Evolutionary conservation across 2,329 filamentous ascomycete genomes (phyloP).

Genomic region (Beauveria varroae): DNA sequence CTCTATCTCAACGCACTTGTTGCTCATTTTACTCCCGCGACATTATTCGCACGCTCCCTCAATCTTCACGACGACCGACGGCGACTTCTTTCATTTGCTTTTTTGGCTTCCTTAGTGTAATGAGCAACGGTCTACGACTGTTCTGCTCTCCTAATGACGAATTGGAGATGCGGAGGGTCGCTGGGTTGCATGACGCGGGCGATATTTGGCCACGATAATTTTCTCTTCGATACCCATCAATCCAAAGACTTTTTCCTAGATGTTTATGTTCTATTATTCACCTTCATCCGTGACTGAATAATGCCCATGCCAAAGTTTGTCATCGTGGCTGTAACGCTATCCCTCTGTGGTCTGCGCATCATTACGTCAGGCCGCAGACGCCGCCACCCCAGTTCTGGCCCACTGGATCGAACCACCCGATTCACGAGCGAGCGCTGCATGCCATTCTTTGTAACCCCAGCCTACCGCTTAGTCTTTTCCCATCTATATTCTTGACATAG

Average conservation of each 20-base stretch:
- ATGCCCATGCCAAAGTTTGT: background rate
- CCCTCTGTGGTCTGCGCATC: background rate
- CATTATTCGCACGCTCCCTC: slow-evolving; percentile 1
- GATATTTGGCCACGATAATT: slow-evolving; percentile 11
- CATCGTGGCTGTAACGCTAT: background rate
- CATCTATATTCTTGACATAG: no score
- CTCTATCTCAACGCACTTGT: background rate
- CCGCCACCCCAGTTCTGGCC: no score
- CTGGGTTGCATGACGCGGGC: slow-evolving; percentile 10
- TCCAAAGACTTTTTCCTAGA: slow-evolving; percentile 11
- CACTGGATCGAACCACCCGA: no score
- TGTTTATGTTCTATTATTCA: background rate
- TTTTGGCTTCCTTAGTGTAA: background rate
- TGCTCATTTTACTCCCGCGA: background rate
- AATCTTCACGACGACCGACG: slow-evolving; percentile 8
- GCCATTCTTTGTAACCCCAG: no score
- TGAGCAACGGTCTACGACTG: background rate
- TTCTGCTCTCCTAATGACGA: slow-evolving; percentile 1
- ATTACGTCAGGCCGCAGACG: slow-evolving; percentile 7
- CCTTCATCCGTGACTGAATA: background rate
- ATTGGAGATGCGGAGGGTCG: slow-evolving; percentile 2
- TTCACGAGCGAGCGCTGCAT: no score
- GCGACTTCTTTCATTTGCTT: slow-evolving; percentile 6
- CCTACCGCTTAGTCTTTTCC: no score
- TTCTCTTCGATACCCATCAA: slow-evolving; percentile 17